These are phyloP conservation scores for Sporothrix variecibatus DNA, from an alignment of 2,329 filamentous ascomycete genomes.

Conservation along the genomic window DNA sequence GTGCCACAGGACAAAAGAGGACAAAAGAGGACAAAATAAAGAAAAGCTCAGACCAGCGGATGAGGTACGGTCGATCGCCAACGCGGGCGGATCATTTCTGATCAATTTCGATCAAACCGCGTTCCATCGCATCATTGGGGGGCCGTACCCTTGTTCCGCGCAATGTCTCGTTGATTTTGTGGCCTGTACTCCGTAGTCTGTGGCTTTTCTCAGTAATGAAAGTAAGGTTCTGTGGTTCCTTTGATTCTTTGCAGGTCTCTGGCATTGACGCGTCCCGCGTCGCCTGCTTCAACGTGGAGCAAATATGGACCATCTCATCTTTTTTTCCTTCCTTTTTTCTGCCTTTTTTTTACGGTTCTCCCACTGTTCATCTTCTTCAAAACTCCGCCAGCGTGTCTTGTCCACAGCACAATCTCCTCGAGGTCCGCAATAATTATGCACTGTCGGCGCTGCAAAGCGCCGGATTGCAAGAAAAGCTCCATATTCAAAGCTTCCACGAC, in stretches of 20 bases:
- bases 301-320: neutral
- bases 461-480: neutral
- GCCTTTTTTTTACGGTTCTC: neutral
- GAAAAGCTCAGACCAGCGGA: constrained; percentile 17
- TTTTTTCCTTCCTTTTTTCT: neutral
- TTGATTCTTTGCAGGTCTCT: neutral
- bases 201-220: neutral
- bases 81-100: constrained; percentile 9
- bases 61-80: constrained; percentile 8
- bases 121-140: constrained; percentile 7
- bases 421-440: constrained; percentile 17
- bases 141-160: constrained; percentile 1
- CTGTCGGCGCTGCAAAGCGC: neutral
- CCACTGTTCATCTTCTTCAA: neutral
- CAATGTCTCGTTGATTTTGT: neutral
- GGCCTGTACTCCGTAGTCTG: neutral
- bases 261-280: constrained; percentile 16
- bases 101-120: constrained; percentile 12
- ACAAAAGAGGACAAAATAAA: neutral
- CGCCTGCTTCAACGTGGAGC: neutral
- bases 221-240: neutral
- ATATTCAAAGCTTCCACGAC: neutral
- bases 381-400: neutral
- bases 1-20: neutral
- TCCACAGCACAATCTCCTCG: neutral